These are phyloP conservation scores for Fusarium vanettenii DNA, from an alignment of 2,329 filamentous ascomycete genomes.

Conservation along the genomic window DNA sequence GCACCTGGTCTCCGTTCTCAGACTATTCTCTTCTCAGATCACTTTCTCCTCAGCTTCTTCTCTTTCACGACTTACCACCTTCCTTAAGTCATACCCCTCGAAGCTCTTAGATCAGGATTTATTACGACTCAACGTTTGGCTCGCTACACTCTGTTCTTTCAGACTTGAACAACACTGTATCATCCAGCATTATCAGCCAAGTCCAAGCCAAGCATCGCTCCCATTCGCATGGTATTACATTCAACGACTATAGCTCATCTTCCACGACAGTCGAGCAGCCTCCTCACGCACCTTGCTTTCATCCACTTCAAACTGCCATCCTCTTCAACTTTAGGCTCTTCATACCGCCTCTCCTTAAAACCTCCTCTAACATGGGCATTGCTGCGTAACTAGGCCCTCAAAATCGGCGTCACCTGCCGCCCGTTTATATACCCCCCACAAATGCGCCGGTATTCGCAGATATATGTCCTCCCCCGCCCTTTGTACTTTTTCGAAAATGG, in stretches of 20 bases:
- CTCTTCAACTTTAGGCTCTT: background rate
- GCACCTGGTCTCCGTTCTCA: background rate
- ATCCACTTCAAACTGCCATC: background rate
- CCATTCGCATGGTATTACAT: constrained; percentile 7
- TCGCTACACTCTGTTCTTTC: background rate
- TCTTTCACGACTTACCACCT: background rate
- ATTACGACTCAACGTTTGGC: background rate
- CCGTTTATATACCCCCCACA: background rate
- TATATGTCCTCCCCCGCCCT: background rate
- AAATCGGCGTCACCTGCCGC: background rate
- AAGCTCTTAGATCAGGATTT: background rate
- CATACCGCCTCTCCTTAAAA: background rate
- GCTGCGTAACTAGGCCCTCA: background rate
- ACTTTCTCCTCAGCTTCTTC: background rate
- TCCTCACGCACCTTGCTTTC: background rate
- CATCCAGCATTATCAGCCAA: background rate
- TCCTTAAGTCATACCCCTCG: background rate
- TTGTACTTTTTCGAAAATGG: background rate
- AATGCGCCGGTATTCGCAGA: background rate
- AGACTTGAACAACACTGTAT: background rate
- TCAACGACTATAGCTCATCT: background rate
- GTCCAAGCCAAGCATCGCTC: background rate
- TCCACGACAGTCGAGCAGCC: background rate
- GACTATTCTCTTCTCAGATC: background rate
- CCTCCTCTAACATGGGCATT: background rate